phyloP scores from a whole-genome alignment of 164 flowering plant genomes.

The Vitis rotundifolia region DNA sequence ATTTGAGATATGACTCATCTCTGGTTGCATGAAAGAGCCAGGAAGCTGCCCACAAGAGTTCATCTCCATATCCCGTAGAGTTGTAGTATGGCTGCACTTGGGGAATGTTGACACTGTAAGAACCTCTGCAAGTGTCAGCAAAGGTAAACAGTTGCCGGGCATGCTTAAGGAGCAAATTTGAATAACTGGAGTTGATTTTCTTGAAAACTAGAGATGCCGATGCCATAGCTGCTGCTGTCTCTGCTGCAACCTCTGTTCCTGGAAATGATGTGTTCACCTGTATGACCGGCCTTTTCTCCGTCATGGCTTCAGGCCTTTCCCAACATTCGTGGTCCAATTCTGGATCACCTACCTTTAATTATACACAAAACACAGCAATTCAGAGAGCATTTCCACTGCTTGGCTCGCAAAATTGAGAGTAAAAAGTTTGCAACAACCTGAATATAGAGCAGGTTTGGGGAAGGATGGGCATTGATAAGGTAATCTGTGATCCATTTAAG shows the following conservation, averaged over 20 bases:
- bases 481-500: slow-evolving; percentile 49
- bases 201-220: slow-evolving; percentile 47
- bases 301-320: slow-evolving; percentile 52
- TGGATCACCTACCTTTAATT: slow-evolving; percentile 46
- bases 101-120: slow-evolving; percentile 34
- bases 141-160: slow-evolving; percentile 36
- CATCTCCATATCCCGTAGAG: slow-evolving; percentile 33
- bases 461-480: slow-evolving; percentile 38
- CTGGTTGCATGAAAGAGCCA: slow-evolving; percentile 40
- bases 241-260: slow-evolving; percentile 50
- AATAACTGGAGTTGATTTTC: slow-evolving; percentile 26
- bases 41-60: slow-evolving; percentile 36
- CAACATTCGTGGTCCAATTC: slow-evolving; percentile 47
- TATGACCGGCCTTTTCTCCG: slow-evolving; percentile 29
- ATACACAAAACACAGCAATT: background rate
- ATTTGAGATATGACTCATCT: slow-evolving; percentile 24
- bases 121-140: slow-evolving; percentile 31
- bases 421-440: slow-evolving; percentile 24
- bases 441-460: slow-evolving; percentile 30
- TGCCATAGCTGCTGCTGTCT: slow-evolving; percentile 55
- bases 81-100: slow-evolving; percentile 29
- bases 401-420: background rate
- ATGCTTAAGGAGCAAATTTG: slow-evolving; percentile 33
- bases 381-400: too few relatives aligned
- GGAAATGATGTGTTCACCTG: slow-evolving; percentile 33